Base-by-base conservation (phyloP, 176 grass and related monocot species). In the Poa annua region DNA sequence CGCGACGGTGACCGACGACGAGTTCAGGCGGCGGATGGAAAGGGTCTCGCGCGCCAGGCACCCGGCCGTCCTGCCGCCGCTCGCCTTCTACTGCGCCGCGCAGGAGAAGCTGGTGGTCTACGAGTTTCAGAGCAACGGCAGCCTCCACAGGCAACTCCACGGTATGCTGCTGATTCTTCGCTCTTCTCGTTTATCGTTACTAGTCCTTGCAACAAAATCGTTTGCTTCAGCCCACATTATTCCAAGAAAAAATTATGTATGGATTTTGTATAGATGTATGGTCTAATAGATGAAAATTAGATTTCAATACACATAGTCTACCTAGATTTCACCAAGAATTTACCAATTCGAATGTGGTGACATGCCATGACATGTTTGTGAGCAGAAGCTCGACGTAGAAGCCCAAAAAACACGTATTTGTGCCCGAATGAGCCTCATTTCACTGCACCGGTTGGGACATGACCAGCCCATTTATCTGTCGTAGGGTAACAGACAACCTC, bases 71-170 rank as follows among this genome's bases (percentile, higher is more conserved):
- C 80, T 94, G 60, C 84, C 89, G 22, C 80, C 84, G 62, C 80
- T 94, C 21, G 86, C 89, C 2, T 94, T 91, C 85, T 89, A 91
- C 74, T 91, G 86, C 66, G 89, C 92, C 20, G 77, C 76, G 59
- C 89, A 94, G 84, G 89, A 89, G 86, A 94, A 94, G 86, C 81
- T 94, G 11, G 84, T 94, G 73, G 92, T 94, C 24, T 94, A 89
- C 41, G 89, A 94, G 77, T 91, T 79, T 59, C 89, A 87, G 70
- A 84, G 41, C 54, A 89, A 84, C 80, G 86, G 84, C 63, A 94
- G 86, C 84, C 89, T 94, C 67, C 49, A 76, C 35, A 87, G 51
- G 66, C 81, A 87, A 34, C 86, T 94, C 19, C 92, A 89, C 32
- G 92, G 89, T 94, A 71, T 17, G 13, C 13, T 15, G 6, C 22